phyloP scores from a whole-genome alignment of 306 rosid species.

The Citrullus colocynthis region DNA sequence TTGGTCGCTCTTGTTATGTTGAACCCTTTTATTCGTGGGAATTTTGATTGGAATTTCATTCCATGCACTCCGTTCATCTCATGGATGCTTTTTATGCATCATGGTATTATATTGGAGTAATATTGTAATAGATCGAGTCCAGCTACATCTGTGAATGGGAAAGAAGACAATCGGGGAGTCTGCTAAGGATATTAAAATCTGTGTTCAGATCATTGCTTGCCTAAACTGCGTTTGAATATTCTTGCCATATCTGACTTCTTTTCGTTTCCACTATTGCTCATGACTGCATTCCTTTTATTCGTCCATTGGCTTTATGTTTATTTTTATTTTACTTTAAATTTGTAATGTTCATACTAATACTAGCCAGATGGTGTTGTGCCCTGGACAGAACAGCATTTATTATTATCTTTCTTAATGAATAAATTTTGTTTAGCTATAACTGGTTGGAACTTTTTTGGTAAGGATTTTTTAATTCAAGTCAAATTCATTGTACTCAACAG shows the following conservation, averaged over 20 bases:
- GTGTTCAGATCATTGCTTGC: neutral
- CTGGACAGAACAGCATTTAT: neutral
- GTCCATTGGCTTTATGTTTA: neutral
- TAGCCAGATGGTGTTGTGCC: neutral
- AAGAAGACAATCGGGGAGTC: neutral
- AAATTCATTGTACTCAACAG: neutral
- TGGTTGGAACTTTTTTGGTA: neutral
- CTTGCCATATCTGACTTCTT: neutral
- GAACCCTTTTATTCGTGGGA: neutral
- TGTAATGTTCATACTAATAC: neutral
- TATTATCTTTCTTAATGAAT: neutral
- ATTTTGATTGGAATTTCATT: neutral
- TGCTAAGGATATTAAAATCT: neutral
- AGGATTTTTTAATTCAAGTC: neutral
- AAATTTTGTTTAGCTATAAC: neutral
- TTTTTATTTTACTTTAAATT: neutral
- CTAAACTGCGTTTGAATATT: neutral
- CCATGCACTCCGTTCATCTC: neutral
- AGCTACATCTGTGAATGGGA: neutral
- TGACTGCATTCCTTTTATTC: neutral
- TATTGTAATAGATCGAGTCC: neutral
- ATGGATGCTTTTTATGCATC: neutral
- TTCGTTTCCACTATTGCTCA: neutral
- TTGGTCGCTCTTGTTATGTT: neutral
- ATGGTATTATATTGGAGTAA: neutral